Conservation (phyloP, 2,329 filamentous ascomycete species). For the Cordyceps cateniannulata region DNA sequence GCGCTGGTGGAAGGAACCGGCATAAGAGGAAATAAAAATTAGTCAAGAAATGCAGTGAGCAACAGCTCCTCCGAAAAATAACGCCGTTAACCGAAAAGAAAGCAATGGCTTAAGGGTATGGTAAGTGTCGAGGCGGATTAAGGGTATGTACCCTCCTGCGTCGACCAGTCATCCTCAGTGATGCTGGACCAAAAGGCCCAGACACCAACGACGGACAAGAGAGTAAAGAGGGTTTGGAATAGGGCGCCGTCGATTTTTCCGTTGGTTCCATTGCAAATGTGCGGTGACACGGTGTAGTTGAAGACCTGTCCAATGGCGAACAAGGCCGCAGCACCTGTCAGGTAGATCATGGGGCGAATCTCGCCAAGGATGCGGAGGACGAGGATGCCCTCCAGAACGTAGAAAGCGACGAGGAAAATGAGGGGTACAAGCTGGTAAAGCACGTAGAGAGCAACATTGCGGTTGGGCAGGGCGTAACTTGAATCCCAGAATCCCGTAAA, state of each 20-base stretch:
- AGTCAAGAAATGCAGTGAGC: constrained; percentile 16
- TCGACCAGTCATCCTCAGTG: constrained; percentile 96
- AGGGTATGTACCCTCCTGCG: constrained; percentile 39
- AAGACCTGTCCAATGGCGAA: constrained; percentile 94
- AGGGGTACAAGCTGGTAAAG: constrained; percentile 87
- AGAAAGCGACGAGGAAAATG: constrained; percentile 83
- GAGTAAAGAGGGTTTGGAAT: constrained; percentile 89
- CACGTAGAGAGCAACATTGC: constrained; percentile 83
- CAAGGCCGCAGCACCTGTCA: constrained; percentile 64
- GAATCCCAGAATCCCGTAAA: constrained; percentile 76
- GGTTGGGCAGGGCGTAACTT: constrained; percentile 53
- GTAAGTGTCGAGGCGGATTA: constrained; percentile 13
- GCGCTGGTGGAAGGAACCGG: constrained; percentile 11
- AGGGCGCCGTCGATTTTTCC: constrained; percentile 89
- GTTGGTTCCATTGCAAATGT: constrained; percentile 76
- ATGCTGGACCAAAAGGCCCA: constrained; percentile 99
- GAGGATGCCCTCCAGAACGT: constrained; percentile 73
- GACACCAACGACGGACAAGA: constrained; percentile 72
- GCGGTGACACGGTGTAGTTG: constrained; percentile 86
- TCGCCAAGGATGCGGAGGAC: constrained; percentile 85
- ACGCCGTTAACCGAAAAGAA: constrained; percentile 18
- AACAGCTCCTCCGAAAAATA: constrained; percentile 16
- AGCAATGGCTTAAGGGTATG: constrained; percentile 11
- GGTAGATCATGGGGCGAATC: constrained; percentile 85
- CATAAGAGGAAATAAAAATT: constrained; percentile 13